Evolutionary conservation across 2,329 filamentous ascomycete genomes (phyloP).

Genomic region (Pseudocercospora macadamiae): DNA sequence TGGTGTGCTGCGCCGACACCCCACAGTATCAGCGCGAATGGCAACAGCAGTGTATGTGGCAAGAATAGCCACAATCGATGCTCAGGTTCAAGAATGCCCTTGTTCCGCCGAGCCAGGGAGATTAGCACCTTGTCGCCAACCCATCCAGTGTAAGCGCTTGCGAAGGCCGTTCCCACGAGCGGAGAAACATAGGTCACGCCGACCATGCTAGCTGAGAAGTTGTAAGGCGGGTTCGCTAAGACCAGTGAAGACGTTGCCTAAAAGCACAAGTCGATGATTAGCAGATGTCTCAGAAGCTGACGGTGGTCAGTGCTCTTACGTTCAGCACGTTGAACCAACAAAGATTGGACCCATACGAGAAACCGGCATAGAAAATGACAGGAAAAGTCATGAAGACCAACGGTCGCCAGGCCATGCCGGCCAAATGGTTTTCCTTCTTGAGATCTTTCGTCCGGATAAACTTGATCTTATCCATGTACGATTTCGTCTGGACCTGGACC

Average conservation of each 20-base stretch:
- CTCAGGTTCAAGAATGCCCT: slow-evolving; percentile 46
- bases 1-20: slow-evolving; percentile 52
- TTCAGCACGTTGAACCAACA: slow-evolving; percentile 51
- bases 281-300: too few relatives aligned
- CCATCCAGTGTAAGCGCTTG: slow-evolving; percentile 40
- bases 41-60: slow-evolving; percentile 46
- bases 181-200: slow-evolving; percentile 43
- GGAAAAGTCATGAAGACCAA: slow-evolving; percentile 44
- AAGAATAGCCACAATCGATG: slow-evolving; percentile 46
- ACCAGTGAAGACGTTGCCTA: slow-evolving; percentile 46
- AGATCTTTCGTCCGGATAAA: slow-evolving; percentile 36
- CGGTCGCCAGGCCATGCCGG: slow-evolving; percentile 35
- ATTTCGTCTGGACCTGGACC: slow-evolving; percentile 21
- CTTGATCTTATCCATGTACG: slow-evolving; percentile 40
- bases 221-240: slow-evolving; percentile 42
- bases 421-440: slow-evolving; percentile 36
- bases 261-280: too few relatives aligned
- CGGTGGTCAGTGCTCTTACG: too few relatives aligned
- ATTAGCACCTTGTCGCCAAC: slow-evolving; percentile 42
- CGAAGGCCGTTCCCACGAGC: slow-evolving; percentile 42
- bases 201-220: slow-evolving; percentile 43
- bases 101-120: slow-evolving; percentile 41
- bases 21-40: slow-evolving; percentile 53
- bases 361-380: slow-evolving; percentile 45
- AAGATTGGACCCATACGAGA: slow-evolving; percentile 44